phyloP scores from a whole-genome alignment of 2,329 filamentous ascomycete genomes.

The Aspergillus ustus region DNA sequence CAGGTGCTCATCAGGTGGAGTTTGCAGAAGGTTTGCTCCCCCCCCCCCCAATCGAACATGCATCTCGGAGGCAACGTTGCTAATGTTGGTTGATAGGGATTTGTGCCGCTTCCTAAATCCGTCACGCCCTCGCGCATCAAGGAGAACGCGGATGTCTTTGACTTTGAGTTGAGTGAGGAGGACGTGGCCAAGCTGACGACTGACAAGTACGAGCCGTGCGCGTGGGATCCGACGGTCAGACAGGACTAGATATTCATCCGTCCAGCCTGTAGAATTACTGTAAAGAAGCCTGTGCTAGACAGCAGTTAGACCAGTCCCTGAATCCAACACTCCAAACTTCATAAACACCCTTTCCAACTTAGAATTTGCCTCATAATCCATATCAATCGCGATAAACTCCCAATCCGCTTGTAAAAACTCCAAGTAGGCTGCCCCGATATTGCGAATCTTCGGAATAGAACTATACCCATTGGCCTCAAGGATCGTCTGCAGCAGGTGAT shows the following conservation, averaged over 20 bases:
- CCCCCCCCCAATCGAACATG: too few species aligned
- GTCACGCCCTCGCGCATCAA: slow-evolving; percentile 64
- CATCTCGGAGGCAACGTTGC: neutral
- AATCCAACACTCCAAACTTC: neutral
- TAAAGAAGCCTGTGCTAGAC: neutral
- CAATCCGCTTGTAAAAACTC: neutral
- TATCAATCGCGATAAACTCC: neutral
- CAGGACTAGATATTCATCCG: neutral
- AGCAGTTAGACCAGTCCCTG: neutral
- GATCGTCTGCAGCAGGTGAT: neutral
- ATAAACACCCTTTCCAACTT: neutral
- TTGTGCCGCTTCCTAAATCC: slow-evolving; percentile 67
- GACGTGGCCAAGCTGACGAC: slow-evolving; percentile 63
- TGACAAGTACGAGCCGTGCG: slow-evolving; percentile 59
- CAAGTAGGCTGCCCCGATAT: neutral
- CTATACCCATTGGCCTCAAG: slow-evolving; percentile 3
- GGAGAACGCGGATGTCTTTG: slow-evolving; percentile 64
- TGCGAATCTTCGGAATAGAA: slow-evolving; percentile 1
- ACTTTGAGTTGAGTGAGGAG: slow-evolving; percentile 62
- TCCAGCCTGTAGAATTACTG: neutral
- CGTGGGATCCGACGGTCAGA: slow-evolving; percentile 58
- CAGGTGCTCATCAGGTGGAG: slow-evolving; percentile 67
- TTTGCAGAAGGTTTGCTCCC: slow-evolving; percentile 56
- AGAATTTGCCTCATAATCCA: neutral
- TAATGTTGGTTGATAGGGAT: slow-evolving; percentile 49